A percentile compares a stretch with the other conserved stretches of the same genome.
phyloP scores from a whole-genome alignment of 805 yeast species.

The Cyberlindnera nakhonratchasimensis region DNA sequence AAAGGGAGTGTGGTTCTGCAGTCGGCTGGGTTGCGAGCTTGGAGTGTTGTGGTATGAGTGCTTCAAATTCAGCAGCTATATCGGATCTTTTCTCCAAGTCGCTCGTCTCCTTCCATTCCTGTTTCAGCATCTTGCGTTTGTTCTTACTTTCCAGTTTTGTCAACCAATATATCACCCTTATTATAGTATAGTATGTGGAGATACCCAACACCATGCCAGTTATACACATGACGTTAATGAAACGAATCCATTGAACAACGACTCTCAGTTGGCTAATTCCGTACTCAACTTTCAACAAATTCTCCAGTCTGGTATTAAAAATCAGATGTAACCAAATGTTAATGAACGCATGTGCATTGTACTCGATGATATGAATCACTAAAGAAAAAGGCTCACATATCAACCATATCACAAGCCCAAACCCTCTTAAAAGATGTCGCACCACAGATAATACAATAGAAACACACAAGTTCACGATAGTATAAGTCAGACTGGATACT shows the following conservation, averaged over 20 bases:
- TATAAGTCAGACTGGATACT: neutral
- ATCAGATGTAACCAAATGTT: conserved; percentile 19
- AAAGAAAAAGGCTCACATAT: conserved; percentile 23
- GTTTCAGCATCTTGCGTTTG: conserved; percentile 3
- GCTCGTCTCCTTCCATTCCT: conserved; percentile 6
- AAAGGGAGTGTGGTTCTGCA: conserved; percentile 3
- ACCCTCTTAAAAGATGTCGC: neutral
- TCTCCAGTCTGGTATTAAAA: conserved; percentile 18
- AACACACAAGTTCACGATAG: no score
- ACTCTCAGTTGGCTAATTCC: conserved; percentile 19
- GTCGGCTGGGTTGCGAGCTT: neutral
- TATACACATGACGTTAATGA: conserved; percentile 23
- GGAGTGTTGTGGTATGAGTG: conserved; percentile 5
- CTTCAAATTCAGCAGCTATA: conserved; percentile 8
- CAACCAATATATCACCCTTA: conserved; percentile 23
- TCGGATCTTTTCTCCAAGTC: conserved; percentile 1
- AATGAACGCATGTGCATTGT: conserved; percentile 19
- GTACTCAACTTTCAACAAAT: conserved; percentile 16
- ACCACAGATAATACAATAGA: neutral
- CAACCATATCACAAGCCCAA: conserved; percentile 3
- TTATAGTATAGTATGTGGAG: conserved; percentile 19
- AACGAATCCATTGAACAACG: conserved; percentile 23
- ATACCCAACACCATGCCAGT: conserved; percentile 23
- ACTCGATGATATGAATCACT: conserved; percentile 21
- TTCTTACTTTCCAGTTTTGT: conserved; percentile 19